Base-by-base conservation (phyloP, 257 asterid genomes). In the Scutellaria galericulata region DNA sequence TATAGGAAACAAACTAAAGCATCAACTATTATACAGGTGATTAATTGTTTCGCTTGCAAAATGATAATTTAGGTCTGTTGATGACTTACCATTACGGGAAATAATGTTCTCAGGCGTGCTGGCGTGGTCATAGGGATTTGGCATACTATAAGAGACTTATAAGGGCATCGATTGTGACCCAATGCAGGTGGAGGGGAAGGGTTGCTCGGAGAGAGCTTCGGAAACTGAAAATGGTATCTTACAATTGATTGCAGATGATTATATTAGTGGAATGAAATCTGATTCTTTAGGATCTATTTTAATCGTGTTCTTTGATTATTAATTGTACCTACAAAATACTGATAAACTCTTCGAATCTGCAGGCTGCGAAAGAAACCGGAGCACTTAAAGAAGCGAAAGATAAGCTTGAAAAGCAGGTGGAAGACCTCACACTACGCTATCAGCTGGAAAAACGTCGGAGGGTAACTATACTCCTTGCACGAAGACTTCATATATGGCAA, bases 291-390 rank as follows among this genome's bases (percentile, higher is more conserved):
- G 63, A 13, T 14, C 51, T 13, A 46, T 63, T 57, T 18, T 46
- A 14, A 39, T 58, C 7, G 5, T 57, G 54, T 20, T 73, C 44
- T 48, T 54, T 50, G 44, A 9, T 59, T 62, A 22, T 51, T 47
- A 20, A 11, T 72, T 42, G 45, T 64, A 59, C 45, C 11, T 51
- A 58, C 27, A 35, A 51, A 52, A 15, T 68, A 60, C 41, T 62
- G 58, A 77, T 69, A 56, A 14, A 41, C 56, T 22, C 70, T 72
- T 71, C 52, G 51, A 70, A 64, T 79, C 64, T 84, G 77, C 82
- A 95, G 99, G 98, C 96, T 72, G 83, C 98, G 46, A 88, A 89
- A 81, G 99, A 90, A 87, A 90, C 99, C n/a, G 98, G 98, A 12
- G 97, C 97, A 35, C 97, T 95, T 58, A 91, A 87, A 83, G 97